Conservation (phyloP, 129 eudicot species). For the Chrysanthemum lavandulifolium region DNA sequence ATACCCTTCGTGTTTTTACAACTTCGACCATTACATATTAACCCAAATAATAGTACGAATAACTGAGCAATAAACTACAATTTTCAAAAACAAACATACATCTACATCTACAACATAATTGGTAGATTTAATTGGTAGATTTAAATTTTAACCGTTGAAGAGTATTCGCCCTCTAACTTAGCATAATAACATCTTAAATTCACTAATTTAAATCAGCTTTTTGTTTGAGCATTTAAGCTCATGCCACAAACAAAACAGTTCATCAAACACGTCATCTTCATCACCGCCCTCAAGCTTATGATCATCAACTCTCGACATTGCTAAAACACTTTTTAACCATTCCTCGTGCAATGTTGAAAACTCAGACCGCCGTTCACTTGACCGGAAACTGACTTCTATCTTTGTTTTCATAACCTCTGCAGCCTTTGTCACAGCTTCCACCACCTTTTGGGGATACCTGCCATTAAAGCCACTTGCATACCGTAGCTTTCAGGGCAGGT, state of each 20-base stretch:
- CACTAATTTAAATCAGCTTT: slow-evolving; percentile 23
- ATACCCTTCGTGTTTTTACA: too few species aligned
- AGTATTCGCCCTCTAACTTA: background rate
- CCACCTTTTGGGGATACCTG: slow-evolving; percentile 68
- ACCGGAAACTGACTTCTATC: slow-evolving; percentile 67
- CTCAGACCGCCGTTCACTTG: slow-evolving; percentile 72
- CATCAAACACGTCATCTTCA: slow-evolving; percentile 51
- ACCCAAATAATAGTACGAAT: too few species aligned
- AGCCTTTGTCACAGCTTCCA: slow-evolving; percentile 67
- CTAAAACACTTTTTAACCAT: slow-evolving; percentile 60
- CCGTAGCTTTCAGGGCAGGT: slow-evolving; percentile 96
- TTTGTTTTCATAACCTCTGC: slow-evolving; percentile 62
- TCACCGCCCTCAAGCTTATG: background rate
- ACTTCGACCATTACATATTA: too few species aligned
- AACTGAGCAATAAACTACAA: too few species aligned
- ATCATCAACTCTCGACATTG: slow-evolving; percentile 35
- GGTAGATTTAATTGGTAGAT: slow-evolving; percentile 43
- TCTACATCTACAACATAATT: too few species aligned
- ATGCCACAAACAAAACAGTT: slow-evolving; percentile 86
- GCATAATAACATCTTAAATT: background rate
- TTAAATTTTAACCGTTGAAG: slow-evolving; percentile 36
- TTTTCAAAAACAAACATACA: too few species aligned
- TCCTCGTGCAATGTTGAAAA: slow-evolving; percentile 83
- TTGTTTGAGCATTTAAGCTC: slow-evolving; percentile 62
- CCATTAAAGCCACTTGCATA: slow-evolving; percentile 89